Evolutionary conservation across 1,284 basidiomycete species (phyloP), one percentile per base, ranked within the genome.

Genomic region (Paramarasmius palmivorus): DNA sequence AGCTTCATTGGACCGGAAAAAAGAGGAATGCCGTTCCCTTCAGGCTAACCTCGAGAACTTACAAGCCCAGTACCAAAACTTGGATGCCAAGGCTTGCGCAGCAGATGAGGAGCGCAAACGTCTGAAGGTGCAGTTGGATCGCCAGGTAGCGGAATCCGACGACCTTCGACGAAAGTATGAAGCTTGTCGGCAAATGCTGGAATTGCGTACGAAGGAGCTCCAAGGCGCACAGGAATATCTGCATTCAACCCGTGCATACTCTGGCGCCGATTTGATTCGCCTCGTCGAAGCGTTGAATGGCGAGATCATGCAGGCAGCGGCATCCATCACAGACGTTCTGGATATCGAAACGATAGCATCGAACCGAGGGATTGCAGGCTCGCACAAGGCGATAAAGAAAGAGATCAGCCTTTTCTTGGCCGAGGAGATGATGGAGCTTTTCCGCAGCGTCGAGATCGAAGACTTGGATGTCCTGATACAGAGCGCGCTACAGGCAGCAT

Each of bases 191-290:
- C 40, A 53, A 6, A 55, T 71, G 17, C 48, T 71, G 10, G 58
- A 68, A 9, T 63, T 68, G 23, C 64, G 71, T 8, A 72, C 68
- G 17, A 63, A 60, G 19, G 69, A 71, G 52, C 62, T 72, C 23
- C 71, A 73, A 52, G 70, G 66, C 25, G 71, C 67, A 9, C 70
- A 71, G 53, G 68, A 62, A 41, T 71, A 67, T 58, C 59, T 73
- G 41, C 63, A 59, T 0, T 70, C 65, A 0, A 64, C 67, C 0
- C 68, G 70, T 34, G 23, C 60, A 3, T 64, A 64, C 50, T 68
- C 70, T 19, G 71, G 68, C 1, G 57, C 59, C 12, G 71, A 71
- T 46, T 63, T 73, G 37, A 63, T 63, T 35, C 62, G 36, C 17
- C 65, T 70, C 39, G 58, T 73, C 19, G 68, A 69, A 52, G 60